phyloP scores from a whole-genome alignment of 108 stramenopile genomes.

The Epipyxis sp. region DNA sequence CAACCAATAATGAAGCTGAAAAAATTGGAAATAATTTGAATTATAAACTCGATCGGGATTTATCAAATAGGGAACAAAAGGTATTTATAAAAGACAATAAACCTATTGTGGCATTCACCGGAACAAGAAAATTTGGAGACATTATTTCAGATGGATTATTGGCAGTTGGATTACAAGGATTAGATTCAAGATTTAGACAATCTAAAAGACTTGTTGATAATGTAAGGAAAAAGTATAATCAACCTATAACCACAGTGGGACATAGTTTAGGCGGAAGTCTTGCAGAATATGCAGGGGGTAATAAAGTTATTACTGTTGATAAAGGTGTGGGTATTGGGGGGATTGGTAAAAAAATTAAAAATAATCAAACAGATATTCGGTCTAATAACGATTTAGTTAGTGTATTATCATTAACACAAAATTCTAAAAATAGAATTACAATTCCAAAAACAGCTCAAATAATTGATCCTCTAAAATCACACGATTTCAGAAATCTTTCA shows the following conservation, averaged over 20 bases:
- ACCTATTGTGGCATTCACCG: constrained; percentile 3
- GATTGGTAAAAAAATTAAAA: constrained; percentile 12
- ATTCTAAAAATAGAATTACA: constrained; percentile 11
- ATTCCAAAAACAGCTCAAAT: no score
- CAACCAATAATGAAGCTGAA: no score
- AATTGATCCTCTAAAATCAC: no score
- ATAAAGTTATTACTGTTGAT: not conserved
- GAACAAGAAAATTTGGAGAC: constrained; percentile 8
- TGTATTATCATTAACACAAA: not conserved
- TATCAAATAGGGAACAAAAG: no score
- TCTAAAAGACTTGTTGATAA: constrained; percentile 17
- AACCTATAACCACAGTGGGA: constrained; percentile 8
- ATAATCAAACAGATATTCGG: constrained; percentile 2
- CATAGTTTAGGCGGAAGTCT: constrained; percentile 26
- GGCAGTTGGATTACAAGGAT: constrained; percentile 8
- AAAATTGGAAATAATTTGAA: no score
- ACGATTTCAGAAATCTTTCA: no score
- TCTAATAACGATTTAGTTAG: not conserved
- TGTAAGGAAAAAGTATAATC: not conserved
- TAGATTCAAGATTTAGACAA: not conserved
- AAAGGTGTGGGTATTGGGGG: constrained; percentile 29
- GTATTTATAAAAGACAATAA: constrained; percentile 26
- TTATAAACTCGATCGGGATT: no score
- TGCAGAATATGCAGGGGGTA: not conserved
- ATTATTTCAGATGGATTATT: not conserved